A percentile compares a stretch with the other conserved stretches of the same genome.
Conservation (phyloP, 345 rosid species). For the Sonneratia alba region DNA sequence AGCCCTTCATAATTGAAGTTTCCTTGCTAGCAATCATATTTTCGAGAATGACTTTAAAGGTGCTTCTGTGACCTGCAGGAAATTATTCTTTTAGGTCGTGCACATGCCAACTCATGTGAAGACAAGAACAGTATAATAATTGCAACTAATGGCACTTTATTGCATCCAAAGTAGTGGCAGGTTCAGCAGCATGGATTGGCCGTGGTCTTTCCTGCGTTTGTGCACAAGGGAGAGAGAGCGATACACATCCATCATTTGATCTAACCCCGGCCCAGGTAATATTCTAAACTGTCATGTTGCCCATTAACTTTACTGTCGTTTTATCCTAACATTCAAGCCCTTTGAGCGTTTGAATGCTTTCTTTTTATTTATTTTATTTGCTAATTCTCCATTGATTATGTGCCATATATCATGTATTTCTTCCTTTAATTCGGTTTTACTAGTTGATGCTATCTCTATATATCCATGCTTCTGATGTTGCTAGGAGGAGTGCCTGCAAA, state of each 20-base stretch:
- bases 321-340: neutral
- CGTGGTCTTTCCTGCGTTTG: constrained; percentile 99
- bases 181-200: constrained; percentile 98
- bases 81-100: neutral
- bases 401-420: neutral
- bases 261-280: constrained; percentile 83
- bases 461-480: constrained; percentile 3
- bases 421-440: neutral
- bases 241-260: constrained; percentile 89
- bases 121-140: neutral
- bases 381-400: neutral
- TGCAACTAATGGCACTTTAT: constrained; percentile 23
- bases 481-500: constrained; percentile 88
- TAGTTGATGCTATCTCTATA: neutral
- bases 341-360: neutral
- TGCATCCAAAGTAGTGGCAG: constrained; percentile 95
- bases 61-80: neutral
- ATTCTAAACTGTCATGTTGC: neutral
- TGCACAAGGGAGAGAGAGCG: constrained; percentile 80
- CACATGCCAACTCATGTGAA: neutral
- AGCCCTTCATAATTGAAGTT: neutral
- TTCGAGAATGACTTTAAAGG: neutral
- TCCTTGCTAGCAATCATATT: neutral
- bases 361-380: neutral
- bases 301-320: neutral